A percentile compares a stretch with the other conserved stretches of the same genome.
These are phyloP conservation scores for Immersiella caudata DNA, from an alignment of 495 filamentous ascomycete species.

Conservation along the genomic window DNA sequence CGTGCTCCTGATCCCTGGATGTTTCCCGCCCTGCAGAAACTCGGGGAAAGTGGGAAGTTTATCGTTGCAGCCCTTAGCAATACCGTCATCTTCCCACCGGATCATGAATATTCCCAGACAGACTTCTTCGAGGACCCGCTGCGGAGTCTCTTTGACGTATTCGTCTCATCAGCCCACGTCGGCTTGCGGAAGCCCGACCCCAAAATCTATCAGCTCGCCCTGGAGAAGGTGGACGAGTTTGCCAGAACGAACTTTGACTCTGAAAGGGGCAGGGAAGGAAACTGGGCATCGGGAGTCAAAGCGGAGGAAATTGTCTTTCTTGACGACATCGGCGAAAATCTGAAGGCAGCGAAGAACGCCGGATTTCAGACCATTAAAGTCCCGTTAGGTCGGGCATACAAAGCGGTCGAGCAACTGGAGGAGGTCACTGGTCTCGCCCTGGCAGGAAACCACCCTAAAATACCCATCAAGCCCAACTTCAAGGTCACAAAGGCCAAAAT, in stretches of 20 bases:
- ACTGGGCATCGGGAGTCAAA: conserved; percentile 55
- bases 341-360: conserved; percentile 73
- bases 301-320: conserved; percentile 80
- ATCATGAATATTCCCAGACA: conserved; percentile 56
- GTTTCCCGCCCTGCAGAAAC: conserved; percentile 75
- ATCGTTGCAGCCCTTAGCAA: conserved; percentile 85
- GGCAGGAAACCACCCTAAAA: conserved; percentile 49
- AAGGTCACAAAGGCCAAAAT: conserved; percentile 42
- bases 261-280: conserved; percentile 44
- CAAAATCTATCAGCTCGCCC: conserved; percentile 74
- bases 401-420: conserved; percentile 64
- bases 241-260: conserved; percentile 49
- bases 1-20: conserved; percentile 79
- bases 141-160: conserved; percentile 73
- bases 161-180: conserved; percentile 80
- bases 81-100: conserved; percentile 77
- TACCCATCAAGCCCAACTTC: conserved; percentile 43
- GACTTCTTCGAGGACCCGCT: conserved; percentile 52
- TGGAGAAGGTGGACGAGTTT: conserved; percentile 63
- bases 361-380: conserved; percentile 89
- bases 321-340: conserved; percentile 94
- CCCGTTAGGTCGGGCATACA: conserved; percentile 70
- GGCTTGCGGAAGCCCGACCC: conserved; percentile 87
- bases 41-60: conserved; percentile 64
- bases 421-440: conserved; percentile 52